These are phyloP conservation scores for Heritiera littoralis DNA, from an alignment of 345 rosid genomes.

Conservation along the genomic window DNA sequence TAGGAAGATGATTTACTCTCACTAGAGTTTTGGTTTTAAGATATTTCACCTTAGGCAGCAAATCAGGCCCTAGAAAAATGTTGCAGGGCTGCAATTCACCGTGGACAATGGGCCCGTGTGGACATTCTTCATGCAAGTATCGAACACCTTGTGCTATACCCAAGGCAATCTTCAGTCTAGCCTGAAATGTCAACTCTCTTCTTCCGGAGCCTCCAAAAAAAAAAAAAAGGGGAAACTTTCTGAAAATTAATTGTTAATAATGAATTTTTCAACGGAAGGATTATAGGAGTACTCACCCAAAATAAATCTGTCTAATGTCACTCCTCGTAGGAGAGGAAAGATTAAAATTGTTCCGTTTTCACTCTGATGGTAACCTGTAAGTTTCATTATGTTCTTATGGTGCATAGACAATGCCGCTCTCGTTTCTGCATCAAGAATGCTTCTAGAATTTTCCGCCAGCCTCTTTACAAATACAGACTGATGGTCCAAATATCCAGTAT, in stretches of 20 bases:
- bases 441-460: slow-evolving; percentile 2
- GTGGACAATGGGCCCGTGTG: slow-evolving; percentile 36
- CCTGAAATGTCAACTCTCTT: slow-evolving; percentile 27
- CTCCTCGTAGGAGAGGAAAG: slow-evolving; percentile 23
- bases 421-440: slow-evolving; percentile 39
- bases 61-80: slow-evolving; percentile 30
- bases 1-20: background rate
- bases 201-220: slow-evolving; percentile 19
- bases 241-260: background rate
- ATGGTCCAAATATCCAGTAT: slow-evolving; percentile 23
- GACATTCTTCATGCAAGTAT: slow-evolving; percentile 47
- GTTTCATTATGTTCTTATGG: slow-evolving; percentile 32
- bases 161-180: slow-evolving; percentile 37
- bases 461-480: slow-evolving; percentile 29
- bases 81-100: slow-evolving; percentile 33
- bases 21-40: slow-evolving; percentile 8
- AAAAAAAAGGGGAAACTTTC: background rate
- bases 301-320: slow-evolving; percentile 30
- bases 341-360: slow-evolving; percentile 28
- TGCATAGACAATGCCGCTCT: slow-evolving; percentile 34
- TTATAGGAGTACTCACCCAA: slow-evolving; percentile 27
- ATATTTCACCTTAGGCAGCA: slow-evolving; percentile 38
- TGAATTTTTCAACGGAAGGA: background rate
- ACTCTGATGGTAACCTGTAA: slow-evolving; percentile 35
- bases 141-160: slow-evolving; percentile 36